Evolutionary conservation across 768 basidiomycete genomes (phyloP), one percentile per base, ranked within the genome.

Genomic region (Lactarius hatsudake): DNA sequence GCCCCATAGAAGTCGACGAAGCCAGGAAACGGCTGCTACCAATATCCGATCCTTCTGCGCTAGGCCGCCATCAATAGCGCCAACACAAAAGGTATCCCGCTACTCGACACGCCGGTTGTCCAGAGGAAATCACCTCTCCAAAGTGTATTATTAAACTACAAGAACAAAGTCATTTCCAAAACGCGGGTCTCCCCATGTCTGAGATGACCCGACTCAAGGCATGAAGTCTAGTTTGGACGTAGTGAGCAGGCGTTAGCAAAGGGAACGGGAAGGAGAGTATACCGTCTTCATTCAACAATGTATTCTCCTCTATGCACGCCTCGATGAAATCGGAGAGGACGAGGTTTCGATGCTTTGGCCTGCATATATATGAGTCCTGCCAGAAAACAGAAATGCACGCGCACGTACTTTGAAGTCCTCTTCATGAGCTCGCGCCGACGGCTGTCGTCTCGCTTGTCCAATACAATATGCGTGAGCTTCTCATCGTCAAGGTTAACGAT

Each of bases 201-300:
- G 43, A 18, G 23, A 20, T 18, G 20, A 5, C 42, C 28, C 13
- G 20, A 32, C 28, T 67, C 62, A 67, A n/a, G 66, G 66, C 51
- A 67, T 67, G 13, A 67, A 67, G 26, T 67, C 66, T 67, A 9
- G 7, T 15, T 59, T 17, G 53, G 7, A 28, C 53, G 12, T 13
- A 38, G 23, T 63, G 42, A 64, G 62, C 53, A 26, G 9, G 26
- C 7, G 36, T 43, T 12, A 18, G 10, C 18, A n/a, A 30, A 8
- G 2, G 6, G 0, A 7, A 18, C 6, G 9, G 0, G 40, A 36
- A 18, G 38, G 5, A 28, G 26, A 61, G 78, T 84, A 76, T 68
- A 89, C 93, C 91, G 69, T 91, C 91, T 77, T 96, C 94, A 74
- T 94, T 87, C 43, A 95, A 81, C 53, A 96, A 75, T 0, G 93